phyloP scores from a whole-genome alignment of 768 basidiomycete species.

The Hygrophorus russula region DNA sequence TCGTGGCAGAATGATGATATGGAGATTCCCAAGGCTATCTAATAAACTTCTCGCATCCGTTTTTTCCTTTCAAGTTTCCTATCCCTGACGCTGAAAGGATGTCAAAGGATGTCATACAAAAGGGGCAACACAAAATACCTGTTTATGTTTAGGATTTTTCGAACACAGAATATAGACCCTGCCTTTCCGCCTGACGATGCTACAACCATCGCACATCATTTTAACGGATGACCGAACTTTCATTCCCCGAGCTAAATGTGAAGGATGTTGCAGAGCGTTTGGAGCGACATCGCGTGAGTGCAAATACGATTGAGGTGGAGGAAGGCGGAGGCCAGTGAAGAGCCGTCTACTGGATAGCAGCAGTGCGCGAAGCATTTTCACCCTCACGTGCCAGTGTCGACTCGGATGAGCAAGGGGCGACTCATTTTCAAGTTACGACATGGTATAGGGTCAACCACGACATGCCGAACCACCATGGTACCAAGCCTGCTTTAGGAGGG shows the following conservation, averaged over 20 bases:
- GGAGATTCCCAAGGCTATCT: slow-evolving; percentile 1
- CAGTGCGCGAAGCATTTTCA: slow-evolving; percentile 52
- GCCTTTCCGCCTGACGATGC: slow-evolving; percentile 79
- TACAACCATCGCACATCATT: slow-evolving; percentile 90
- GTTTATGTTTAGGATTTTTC: slow-evolving; percentile 95
- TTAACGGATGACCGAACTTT: slow-evolving; percentile 95
- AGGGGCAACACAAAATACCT: slow-evolving; percentile 40
- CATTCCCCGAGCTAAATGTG: slow-evolving; percentile 62
- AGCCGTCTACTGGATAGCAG: slow-evolving; percentile 53
- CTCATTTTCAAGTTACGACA: not conserved
- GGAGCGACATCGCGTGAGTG: slow-evolving; percentile 19
- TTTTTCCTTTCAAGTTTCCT: slow-evolving; percentile 8
- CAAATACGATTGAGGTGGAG: slow-evolving; percentile 14
- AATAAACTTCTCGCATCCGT: not conserved
- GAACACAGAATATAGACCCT: slow-evolving; percentile 87
- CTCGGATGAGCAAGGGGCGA: too few species aligned
- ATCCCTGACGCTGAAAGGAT: slow-evolving; percentile 54
- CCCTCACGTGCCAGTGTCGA: too few species aligned
- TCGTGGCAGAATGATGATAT: not conserved
- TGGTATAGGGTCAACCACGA: not conserved
- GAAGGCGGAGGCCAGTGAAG: slow-evolving; percentile 26
- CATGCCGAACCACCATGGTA: slow-evolving; percentile 17
- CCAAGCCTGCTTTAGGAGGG: slow-evolving; percentile 31
- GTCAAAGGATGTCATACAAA: slow-evolving; percentile 2
- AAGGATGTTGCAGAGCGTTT: slow-evolving; percentile 13